A percentile compares a stretch with the other conserved stretches of the same genome.
phyloP scores from a whole-genome alignment of 2,329 filamentous ascomycete species.

The Lecanicillium sp. region DNA sequence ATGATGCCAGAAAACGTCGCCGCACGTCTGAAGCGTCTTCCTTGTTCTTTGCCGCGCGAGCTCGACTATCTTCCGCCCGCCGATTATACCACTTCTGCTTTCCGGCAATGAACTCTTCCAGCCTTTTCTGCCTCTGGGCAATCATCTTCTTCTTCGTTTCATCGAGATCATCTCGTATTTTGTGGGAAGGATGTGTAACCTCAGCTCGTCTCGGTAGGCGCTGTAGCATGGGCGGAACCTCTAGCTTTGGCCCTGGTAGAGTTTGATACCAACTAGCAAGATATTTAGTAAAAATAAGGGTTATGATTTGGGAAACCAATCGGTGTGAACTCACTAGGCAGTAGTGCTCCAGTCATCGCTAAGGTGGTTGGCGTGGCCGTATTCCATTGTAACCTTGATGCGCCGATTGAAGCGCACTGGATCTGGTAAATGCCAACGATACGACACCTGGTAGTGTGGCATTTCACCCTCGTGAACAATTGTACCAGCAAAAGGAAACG shows the following conservation, averaged over 20 bases:
- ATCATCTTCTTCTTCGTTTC: constrained; percentile 5
- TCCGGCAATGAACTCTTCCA: constrained; percentile 14
- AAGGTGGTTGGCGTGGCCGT: constrained; percentile 23
- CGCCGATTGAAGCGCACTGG: constrained; percentile 23
- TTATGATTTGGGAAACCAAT: neutral
- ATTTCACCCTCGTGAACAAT: constrained; percentile 26
- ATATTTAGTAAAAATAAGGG: neutral
- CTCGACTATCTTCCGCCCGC: constrained; percentile 12
- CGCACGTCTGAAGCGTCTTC: constrained; percentile 8
- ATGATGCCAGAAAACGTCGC: neutral
- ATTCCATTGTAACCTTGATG: constrained; percentile 19
- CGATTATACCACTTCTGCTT: constrained; percentile 15
- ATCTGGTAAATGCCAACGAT: constrained; percentile 25
- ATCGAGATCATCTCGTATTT: neutral
- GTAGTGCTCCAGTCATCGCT: constrained; percentile 24
- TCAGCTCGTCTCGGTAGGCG: constrained; percentile 12
- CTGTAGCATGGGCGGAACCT: constrained; percentile 18
- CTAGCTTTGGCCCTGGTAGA: constrained; percentile 19
- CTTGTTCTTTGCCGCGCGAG: constrained; percentile 6
- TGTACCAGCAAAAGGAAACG: constrained; percentile 22
- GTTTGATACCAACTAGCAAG: constrained; percentile 20
- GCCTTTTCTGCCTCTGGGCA: constrained; percentile 11
- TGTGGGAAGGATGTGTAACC: neutral
- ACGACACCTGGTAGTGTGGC: constrained; percentile 22
- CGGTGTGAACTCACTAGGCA: constrained; percentile 13